A percentile compares a stretch with the other conserved stretches of the same genome.
phyloP scores from a whole-genome alignment of 768 basidiomycete species.

The Calocybe indica region DNA sequence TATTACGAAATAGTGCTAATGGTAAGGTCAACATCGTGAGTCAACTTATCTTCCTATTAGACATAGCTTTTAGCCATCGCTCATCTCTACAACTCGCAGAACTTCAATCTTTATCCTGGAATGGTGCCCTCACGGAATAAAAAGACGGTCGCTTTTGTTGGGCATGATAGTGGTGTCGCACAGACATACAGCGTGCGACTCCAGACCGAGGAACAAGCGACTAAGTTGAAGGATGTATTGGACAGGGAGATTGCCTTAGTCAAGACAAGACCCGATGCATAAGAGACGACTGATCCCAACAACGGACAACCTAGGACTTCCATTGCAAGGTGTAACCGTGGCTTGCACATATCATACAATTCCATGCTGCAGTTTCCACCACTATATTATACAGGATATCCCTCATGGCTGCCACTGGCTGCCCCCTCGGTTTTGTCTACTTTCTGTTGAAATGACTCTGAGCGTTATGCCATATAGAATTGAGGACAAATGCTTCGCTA shows the following conservation, averaged over 20 bases:
- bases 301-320: too few species aligned
- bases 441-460: constrained; percentile 79
- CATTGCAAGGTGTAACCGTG: too few species aligned
- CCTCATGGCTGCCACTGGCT: not conserved
- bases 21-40: constrained; percentile 73
- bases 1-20: constrained; percentile 68
- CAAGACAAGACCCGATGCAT: constrained; percentile 28
- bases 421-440: constrained; percentile 11
- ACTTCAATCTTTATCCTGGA: constrained; percentile 61
- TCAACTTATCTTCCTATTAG: constrained; percentile 9
- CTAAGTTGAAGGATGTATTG: constrained; percentile 49
- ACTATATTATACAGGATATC: not conserved
- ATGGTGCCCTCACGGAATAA: constrained; percentile 49
- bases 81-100: constrained; percentile 33
- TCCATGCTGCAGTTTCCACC: not conserved
- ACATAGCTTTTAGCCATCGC: constrained; percentile 3
- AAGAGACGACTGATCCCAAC: not conserved
- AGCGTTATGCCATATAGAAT: constrained; percentile 89
- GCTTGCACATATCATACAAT: constrained; percentile 7
- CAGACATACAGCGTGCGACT: constrained; percentile 59
- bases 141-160: constrained; percentile 58
- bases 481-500: constrained; percentile 92
- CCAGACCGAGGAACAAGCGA: constrained; percentile 53
- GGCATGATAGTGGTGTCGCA: constrained; percentile 56
- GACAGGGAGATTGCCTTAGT: constrained; percentile 57